Evolutionary conservation across 176 grass and related monocot species (phyloP), one percentile per base, ranked within the genome.

Genomic region (Carex cristatella): DNA sequence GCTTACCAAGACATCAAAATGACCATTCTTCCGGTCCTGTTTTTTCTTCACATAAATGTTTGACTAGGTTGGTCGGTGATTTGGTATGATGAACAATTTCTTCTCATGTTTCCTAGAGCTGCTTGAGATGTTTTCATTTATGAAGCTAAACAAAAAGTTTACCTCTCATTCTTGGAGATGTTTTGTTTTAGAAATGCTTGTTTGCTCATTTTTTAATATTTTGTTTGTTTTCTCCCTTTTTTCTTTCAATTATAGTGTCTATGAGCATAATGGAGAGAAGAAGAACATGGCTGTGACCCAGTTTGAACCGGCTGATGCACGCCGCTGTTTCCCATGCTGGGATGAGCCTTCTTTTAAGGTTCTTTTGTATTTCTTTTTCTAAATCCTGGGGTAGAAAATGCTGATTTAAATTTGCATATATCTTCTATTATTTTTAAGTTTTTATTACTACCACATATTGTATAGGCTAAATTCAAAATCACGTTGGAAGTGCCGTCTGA

Each of bases 261-360:
- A 93, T 70, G 92, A 93, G 71, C 79, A 94, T 85, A 91, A 93
- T 61, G 95, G 92, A 18, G 92, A 93, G 88, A 98, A 91, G 86
- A 91, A 89, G 77, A 94, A 93, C 82, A 98, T 98, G 95, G 91
- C 89, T 65, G 95, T 98, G 13, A 98, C 92, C 80, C 92, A 98
- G 55, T 98, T 98, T 84, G 89, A 92, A 68, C 92, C 95, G 32
- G 90, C 89, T 82, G 92, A 94, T 66, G 92, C 92, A 48, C 81
- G 92, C 60, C 88, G 89, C 27, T 98, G 95, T 75, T 98, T 98
- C 38, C 92, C 95, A 4, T 94, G 95, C 72, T 98, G 95, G 95
- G 92, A 98, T 85, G 95, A 98, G 44, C 95, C 95, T 0, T 87
- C 88, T 89, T 94, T 93, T 78, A 97, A 94, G 92, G 94, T 97